Base-by-base conservation (phyloP, 148 eudicot genomes). In the Salicornia ramosissima region DNA sequence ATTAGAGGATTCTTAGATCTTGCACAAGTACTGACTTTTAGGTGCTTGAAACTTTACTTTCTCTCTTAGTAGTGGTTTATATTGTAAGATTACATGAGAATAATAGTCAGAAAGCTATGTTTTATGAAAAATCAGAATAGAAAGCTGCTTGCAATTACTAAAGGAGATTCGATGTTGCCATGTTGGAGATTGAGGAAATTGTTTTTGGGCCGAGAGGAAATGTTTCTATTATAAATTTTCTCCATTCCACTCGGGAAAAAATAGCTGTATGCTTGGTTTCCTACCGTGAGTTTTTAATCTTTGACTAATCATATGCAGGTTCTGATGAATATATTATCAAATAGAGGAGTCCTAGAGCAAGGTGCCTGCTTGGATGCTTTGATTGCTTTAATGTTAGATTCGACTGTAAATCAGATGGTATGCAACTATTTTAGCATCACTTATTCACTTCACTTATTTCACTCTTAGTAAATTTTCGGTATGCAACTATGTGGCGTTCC, bases 311-410 rank as follows among this genome's bases (percentile, higher is more conserved):
- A 47, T 30, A 13, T 74, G 61, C 86, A 93, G 98, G 86, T 90
- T 16, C 76, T 94, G 82, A 87, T 94, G 97, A 86, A 90, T 74
- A 86, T 88, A 71, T 74, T 93, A 42, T 83, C 96, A 66, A 90
- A 88, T 55, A 85, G 95, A 46, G 96, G 98, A 67, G 96, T 82
- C 59, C 83, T 85, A 43, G 97, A 87, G 86, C 98, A 88, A 85
- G 97, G 92, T 46, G 89, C 91, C 67, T 86, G 95, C 80, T 82
- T 94, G 69, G 98, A 93, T 83, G 95, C 96, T 55, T 83, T 94
- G 68, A 83, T 94, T 69, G 87, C 98, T 64, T 75, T 94, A 66
- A 84, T 94, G 95, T 75, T 88, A 81, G 98, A 94, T 84, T 94
- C 98, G 31, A 80, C 97, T 24, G 81, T 87, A 76, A 94, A 94